Evolutionary conservation across 441 rosid species (phyloP).

Genomic region (Populus trichocarpa): DNA sequence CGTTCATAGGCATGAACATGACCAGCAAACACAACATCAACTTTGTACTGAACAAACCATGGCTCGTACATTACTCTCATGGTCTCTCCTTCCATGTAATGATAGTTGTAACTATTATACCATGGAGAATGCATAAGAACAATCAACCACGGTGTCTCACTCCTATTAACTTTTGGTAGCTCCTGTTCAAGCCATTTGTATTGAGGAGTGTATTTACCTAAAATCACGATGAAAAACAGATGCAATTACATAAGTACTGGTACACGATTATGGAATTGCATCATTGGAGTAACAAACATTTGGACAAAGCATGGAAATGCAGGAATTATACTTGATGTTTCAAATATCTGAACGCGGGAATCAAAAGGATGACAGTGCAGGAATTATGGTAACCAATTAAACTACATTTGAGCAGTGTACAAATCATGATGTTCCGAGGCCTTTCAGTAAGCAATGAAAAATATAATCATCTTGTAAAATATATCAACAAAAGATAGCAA

Average conservation of each 20-base stretch:
- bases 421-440: background rate
- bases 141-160: constrained; percentile 88
- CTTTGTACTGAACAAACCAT: constrained; percentile 75
- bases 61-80: constrained; percentile 88
- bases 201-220: constrained; percentile 85
- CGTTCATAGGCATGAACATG: constrained; percentile 93
- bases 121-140: constrained; percentile 85
- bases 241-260: background rate
- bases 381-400: no score
- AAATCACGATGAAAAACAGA: constrained; percentile 4
- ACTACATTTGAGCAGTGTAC: background rate
- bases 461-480: no score
- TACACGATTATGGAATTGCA: background rate
- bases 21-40: constrained; percentile 83
- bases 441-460: no score
- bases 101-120: constrained; percentile 88
- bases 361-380: no score
- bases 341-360: background rate
- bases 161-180: constrained; percentile 76
- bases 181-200: constrained; percentile 68
- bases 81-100: constrained; percentile 93
- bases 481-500: background rate
- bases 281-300: background rate
- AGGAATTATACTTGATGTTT: background rate
- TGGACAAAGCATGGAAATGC: background rate